Evolutionary conservation across 2,329 filamentous ascomycete species (phyloP).

Genomic region (Colletotrichum sp.): DNA sequence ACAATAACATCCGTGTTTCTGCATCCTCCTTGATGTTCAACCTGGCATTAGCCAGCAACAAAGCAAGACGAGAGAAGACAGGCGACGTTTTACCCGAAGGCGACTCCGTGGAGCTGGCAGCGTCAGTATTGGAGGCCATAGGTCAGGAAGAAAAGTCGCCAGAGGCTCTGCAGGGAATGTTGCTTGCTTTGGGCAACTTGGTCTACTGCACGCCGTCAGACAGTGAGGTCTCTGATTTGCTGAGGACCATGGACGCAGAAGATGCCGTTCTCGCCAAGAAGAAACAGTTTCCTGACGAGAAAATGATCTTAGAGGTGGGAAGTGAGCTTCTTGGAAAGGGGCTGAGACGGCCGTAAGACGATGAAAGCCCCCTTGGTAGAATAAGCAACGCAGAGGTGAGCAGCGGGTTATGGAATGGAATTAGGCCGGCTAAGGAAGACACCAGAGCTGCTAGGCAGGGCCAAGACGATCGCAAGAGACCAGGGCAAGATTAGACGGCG

Average conservation of each 20-base stretch:
- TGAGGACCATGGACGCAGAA: constrained; percentile 76
- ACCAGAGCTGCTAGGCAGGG: background rate
- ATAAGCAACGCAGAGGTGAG: background rate
- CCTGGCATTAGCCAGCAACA: constrained; percentile 73
- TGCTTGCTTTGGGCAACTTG: constrained; percentile 78
- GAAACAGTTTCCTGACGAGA: constrained; percentile 60
- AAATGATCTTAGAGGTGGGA: constrained; percentile 62
- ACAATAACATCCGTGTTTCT: constrained; percentile 78
- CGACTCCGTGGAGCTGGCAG: constrained; percentile 81
- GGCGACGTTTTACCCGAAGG: constrained; percentile 67
- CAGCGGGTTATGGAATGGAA: background rate
- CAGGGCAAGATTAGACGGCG: background rate
- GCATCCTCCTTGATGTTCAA: constrained; percentile 88
- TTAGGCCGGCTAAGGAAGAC: background rate
- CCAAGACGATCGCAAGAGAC: background rate
- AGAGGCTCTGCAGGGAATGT: constrained; percentile 78
- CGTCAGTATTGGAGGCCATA: constrained; percentile 79
- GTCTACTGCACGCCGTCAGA: constrained; percentile 72
- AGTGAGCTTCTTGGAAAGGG: constrained; percentile 56
- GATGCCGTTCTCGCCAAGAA: constrained; percentile 66
- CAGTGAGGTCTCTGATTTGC: constrained; percentile 81
- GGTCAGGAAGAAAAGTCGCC: constrained; percentile 61
- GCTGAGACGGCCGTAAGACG: constrained; percentile 35
- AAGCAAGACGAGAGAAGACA: constrained; percentile 62
- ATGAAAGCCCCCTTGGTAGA: background rate